Base-by-base conservation (phyloP, 768 basidiomycete genomes). In the Leccinum variicolor region DNA sequence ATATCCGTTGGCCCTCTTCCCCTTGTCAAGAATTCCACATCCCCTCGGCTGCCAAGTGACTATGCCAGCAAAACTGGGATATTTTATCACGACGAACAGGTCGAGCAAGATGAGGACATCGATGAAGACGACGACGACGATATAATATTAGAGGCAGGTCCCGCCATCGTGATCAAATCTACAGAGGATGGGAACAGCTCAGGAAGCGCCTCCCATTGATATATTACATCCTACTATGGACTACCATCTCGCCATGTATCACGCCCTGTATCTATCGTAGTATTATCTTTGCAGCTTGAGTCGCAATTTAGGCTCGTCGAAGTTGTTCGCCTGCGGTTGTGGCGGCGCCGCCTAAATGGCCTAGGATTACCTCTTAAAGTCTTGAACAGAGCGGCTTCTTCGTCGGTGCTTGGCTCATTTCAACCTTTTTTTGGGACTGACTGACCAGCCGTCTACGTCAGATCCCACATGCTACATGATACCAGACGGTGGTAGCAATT, bases 91-190 rank as follows among this genome's bases (percentile, higher is more conserved):
- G 70, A 76, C 17, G 73, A 75, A 14, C 77, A 79, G 33, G 76
- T 77, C 43, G 79, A 79, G 31, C 86, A 88, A 62, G 84, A 80
- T 23, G 86, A 90, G 61, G 73, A 79, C 34, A 76, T 77, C 29
- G 88, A 89, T 61, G 83, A 80, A 17, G 88, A 89, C 61, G 73
- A 79, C n/a, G 79, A 79, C n/a, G 78, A 79, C 25, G 78, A 80
- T 28, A 72, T 91, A 23, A 87, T 91, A 64, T 73, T 91, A 64
- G 89, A 90, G 73, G 81, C 86, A 19, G 89, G 89, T 1, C 88
- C 89, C 4, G 79, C 82, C n/a, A 70, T 82, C 41, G 67, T 78
- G n/a, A 68, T 79, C 28, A 81, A 81, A 65, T 62, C 61, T 43
- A 36, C 62, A 36, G 53, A 64, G 25, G 71, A 67, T 25, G 64